Evolutionary conservation across 257 asterid species (phyloP), one percentile per base, ranked within the genome.

Genomic region (Scutellaria minor): DNA sequence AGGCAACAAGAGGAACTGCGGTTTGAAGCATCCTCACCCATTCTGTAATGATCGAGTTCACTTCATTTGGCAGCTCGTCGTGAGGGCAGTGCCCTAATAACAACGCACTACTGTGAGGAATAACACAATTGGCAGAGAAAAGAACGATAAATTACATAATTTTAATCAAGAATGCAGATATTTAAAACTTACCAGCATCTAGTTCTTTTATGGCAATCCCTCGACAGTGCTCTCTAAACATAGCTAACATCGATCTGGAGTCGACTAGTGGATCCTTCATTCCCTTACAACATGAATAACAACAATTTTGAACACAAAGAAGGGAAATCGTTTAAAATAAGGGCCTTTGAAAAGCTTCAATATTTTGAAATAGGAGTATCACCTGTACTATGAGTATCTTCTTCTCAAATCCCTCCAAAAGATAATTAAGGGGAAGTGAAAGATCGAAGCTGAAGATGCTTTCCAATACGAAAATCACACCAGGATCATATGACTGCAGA

Each of bases 71-170:
- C 75, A 73, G 80, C 90, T 93, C 98, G 64, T 93, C 98, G 0
- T 93, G 98, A 64, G 98, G 98, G 72, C 98, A 90, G 77, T 93
- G 98, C 51, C 98, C 98, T 93, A 89, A 59, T 69, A 78, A 66
- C 68, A 76, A 27, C 71, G 48, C 7, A 61, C 42, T 68, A 70
- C 14, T 9, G 63, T n/a, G 56, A 78, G 60, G 42, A 71, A 70
- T 14, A 40, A 10, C 51, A 8, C 51, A 45, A 58, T 44, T 10
- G 24, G 55, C 46, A 24, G 47, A 51, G 63, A 45, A 44, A n/a
- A 40, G 46, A 27, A 45, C 31, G 13, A 48, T 24, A n/a, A 59
- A 65, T 1, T 9, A 31, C 5, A 47, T 24, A 60, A 61, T n/a
- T 4, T 2, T 39, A n/a, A 72, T 62, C 60, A n/a, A 40, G 42